Conservation (phyloP, 176 grass and related monocot genomes). For the Cenchrus americanus region DNA sequence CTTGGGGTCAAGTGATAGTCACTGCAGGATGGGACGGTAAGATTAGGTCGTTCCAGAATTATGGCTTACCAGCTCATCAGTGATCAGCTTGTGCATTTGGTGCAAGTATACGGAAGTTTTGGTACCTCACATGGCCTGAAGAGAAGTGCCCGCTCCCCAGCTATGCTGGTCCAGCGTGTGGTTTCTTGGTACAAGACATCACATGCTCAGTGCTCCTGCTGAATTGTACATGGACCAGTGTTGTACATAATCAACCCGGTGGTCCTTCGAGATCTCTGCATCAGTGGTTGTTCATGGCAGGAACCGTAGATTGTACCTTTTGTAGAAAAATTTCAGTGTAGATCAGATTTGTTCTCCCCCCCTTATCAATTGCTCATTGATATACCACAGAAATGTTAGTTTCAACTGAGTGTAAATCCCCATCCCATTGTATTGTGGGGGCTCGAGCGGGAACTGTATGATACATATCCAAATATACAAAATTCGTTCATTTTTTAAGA, state of each 20-base stretch:
- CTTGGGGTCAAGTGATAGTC: slow-evolving; percentile 87
- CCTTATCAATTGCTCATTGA: slow-evolving; percentile 39
- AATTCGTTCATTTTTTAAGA: slow-evolving; percentile 45
- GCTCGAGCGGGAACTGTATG: slow-evolving; percentile 16
- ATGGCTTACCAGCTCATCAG: slow-evolving; percentile 64
- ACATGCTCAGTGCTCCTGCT: slow-evolving; percentile 65
- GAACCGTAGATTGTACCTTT: slow-evolving; percentile 56
- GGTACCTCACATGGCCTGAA: slow-evolving; percentile 52
- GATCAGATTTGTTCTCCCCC: slow-evolving; percentile 45
- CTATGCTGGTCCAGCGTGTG: slow-evolving; percentile 50
- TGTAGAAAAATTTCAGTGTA: slow-evolving; percentile 62
- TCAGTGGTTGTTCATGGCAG: slow-evolving; percentile 61
- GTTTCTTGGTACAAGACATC: slow-evolving; percentile 77
- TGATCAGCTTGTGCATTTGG: slow-evolving; percentile 42
- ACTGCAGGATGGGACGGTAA: slow-evolving; percentile 83
- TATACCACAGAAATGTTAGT: slow-evolving; percentile 35
- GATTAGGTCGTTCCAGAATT: slow-evolving; percentile 89
- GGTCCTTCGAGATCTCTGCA: slow-evolving; percentile 59
- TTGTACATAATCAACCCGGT: slow-evolving; percentile 59
- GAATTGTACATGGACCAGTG: slow-evolving; percentile 56
- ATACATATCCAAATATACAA: slow-evolving; percentile 44
- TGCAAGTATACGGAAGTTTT: slow-evolving; percentile 42
- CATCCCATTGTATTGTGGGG: slow-evolving; percentile 39
- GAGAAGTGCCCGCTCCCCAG: slow-evolving; percentile 47
- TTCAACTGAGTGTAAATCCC: slow-evolving; percentile 46